Conservation (phyloP, 805 yeast genomes). For the Ogataea corticis region DNA sequence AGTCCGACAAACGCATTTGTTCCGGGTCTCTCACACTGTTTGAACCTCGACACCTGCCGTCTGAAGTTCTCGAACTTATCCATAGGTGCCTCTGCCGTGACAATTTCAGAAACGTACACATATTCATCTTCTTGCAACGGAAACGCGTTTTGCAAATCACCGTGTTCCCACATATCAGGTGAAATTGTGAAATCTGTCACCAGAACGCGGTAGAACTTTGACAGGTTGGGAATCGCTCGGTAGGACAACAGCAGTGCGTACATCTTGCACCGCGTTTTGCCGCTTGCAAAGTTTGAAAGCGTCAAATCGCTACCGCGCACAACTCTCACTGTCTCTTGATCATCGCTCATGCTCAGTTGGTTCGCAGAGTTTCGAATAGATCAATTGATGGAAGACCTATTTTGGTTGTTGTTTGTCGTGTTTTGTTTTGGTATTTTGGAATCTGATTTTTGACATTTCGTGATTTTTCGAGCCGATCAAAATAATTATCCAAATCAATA, state of each 20-base stretch:
- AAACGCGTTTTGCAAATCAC: conserved; percentile 9
- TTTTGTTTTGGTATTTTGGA: too few relatives aligned
- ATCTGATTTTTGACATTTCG: neutral
- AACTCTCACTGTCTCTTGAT: too few relatives aligned
- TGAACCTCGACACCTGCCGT: conserved; percentile 5
- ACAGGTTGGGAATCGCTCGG: too few relatives aligned
- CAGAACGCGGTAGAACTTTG: conserved; percentile 2
- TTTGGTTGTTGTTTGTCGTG: conserved; percentile 2
- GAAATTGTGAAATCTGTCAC: conserved; percentile 29
- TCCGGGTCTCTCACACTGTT: conserved; percentile 10
- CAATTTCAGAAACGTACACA: conserved; percentile 9
- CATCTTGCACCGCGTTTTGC: conserved; percentile 6
- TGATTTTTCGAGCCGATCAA: neutral
- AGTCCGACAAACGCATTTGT: conserved; percentile 18
- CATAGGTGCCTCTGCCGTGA: conserved; percentile 17
- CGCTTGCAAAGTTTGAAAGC: too few relatives aligned
- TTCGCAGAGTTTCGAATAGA: too few relatives aligned
- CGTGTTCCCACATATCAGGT: conserved; percentile 1
- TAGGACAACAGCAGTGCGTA: conserved; percentile 22
- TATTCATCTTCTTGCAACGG: conserved; percentile 3
- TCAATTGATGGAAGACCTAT: too few relatives aligned
- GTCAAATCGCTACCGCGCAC: too few relatives aligned
- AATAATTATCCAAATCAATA: too few relatives aligned
- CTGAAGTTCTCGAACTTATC: conserved; percentile 6
- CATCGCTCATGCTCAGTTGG: too few relatives aligned